phyloP scores from a whole-genome alignment of 2,329 filamentous ascomycete species.

The Monilinia laxa region DNA sequence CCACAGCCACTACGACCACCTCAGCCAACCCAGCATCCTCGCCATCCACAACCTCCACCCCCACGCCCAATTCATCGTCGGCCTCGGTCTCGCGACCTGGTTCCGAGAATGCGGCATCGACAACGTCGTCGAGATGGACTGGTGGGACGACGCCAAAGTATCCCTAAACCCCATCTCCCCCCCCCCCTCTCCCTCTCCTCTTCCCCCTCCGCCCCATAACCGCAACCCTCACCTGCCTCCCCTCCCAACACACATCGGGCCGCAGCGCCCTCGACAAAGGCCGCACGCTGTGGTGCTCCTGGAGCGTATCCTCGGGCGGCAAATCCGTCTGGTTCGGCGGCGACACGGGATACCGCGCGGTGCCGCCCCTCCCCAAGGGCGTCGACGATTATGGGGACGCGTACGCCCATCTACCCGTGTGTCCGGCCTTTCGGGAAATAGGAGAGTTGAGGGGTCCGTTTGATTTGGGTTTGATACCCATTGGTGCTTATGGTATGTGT shows the following conservation, averaged over 20 bases:
- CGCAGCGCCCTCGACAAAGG: slow-evolving; percentile 64
- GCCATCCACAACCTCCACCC: slow-evolving; percentile 71
- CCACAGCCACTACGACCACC: slow-evolving; percentile 83
- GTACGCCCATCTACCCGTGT: slow-evolving; percentile 65
- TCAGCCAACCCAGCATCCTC: slow-evolving; percentile 73
- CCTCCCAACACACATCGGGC: slow-evolving; percentile 79
- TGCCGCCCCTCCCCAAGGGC: slow-evolving; percentile 61
- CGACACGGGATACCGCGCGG: slow-evolving; percentile 85
- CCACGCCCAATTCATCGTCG: slow-evolving; percentile 83
- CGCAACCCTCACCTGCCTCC: slow-evolving; percentile 74
- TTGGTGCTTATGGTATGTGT: slow-evolving; percentile 69
- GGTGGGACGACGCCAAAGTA: slow-evolving; percentile 87
- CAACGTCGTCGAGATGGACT: slow-evolving; percentile 86
- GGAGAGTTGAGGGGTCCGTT: slow-evolving; percentile 79
- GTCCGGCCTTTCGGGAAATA: slow-evolving; percentile 83
- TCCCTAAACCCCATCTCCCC: slow-evolving; percentile 47
- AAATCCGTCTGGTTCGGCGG: slow-evolving; percentile 86
- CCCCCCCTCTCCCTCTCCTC: slow-evolving; percentile 37
- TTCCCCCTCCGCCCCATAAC: slow-evolving; percentile 51
- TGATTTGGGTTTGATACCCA: slow-evolving; percentile 88
- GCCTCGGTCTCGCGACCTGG: slow-evolving; percentile 79
- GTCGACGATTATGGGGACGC: slow-evolving; percentile 71
- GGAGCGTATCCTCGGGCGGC: slow-evolving; percentile 71
- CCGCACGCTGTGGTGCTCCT: slow-evolving; percentile 83
- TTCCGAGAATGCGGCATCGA: slow-evolving; percentile 68